Percentiles rank a stretch among this genome's conserved stretches.
Conservation (phyloP, 2,329 filamentous ascomycete species). For the Ramichloridium luteum region DNA sequence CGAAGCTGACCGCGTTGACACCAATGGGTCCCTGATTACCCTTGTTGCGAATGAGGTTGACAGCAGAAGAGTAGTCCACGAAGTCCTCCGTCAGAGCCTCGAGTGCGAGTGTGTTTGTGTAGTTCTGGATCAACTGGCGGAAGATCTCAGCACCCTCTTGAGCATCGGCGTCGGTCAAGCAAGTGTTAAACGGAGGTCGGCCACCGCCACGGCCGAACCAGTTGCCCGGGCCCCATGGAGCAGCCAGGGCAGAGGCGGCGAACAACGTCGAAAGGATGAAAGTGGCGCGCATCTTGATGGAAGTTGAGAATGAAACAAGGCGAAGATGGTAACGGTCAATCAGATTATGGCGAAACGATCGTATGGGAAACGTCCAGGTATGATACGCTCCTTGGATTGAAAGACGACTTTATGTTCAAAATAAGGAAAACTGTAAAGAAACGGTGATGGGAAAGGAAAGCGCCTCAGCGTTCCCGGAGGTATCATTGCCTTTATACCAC, state of each 20-base stretch:
- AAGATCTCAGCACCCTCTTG: conserved; percentile 18
- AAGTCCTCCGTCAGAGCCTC: conserved; percentile 21
- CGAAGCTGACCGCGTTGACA: conserved; percentile 18
- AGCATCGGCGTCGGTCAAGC: conserved; percentile 17
- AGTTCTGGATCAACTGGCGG: conserved; percentile 21
- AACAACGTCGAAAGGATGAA: too few species aligned
- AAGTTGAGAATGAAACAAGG: too few species aligned
- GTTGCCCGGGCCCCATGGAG: background rate
- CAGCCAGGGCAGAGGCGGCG: background rate
- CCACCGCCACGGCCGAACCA: background rate
- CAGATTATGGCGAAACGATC: too few species aligned
- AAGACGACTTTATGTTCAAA: too few species aligned
- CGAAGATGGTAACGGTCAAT: too few species aligned
- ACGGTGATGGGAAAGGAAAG: too few species aligned
- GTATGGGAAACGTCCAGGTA: too few species aligned
- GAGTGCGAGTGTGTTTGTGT: conserved; percentile 19
- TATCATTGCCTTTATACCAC: too few species aligned
- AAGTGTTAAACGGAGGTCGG: conserved; percentile 5
- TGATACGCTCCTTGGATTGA: too few species aligned
- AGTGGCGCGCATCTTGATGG: too few species aligned
- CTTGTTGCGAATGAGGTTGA: conserved; percentile 22
- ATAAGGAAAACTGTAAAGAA: too few species aligned
- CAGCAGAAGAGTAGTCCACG: conserved; percentile 20
- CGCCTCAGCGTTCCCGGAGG: too few species aligned
- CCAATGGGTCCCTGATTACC: conserved; percentile 16